Conservation (phyloP, 768 basidiomycete genomes). For the Polyporus arcularius region DNA sequence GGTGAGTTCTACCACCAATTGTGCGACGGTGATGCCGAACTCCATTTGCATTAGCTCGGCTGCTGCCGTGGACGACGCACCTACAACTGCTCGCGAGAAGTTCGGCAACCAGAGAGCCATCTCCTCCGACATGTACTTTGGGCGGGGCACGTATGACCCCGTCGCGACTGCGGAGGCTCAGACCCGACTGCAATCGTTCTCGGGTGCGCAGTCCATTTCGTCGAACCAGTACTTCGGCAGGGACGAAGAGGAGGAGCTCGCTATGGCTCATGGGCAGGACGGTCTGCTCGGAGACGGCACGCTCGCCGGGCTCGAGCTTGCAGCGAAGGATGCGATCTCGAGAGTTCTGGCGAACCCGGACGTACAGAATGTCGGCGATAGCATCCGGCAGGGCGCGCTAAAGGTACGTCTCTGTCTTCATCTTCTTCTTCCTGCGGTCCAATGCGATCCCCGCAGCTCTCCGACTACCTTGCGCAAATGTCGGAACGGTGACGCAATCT, state of each 20-base stretch:
- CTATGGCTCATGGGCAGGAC: constrained; percentile 42
- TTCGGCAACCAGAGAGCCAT: constrained; percentile 95
- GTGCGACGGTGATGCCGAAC: constrained; percentile 7
- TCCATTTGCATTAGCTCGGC: constrained; percentile 7
- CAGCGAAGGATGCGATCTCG: constrained; percentile 75
- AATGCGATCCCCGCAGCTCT: constrained; percentile 41
- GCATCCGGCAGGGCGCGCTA: constrained; percentile 74
- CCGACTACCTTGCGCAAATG: constrained; percentile 41
- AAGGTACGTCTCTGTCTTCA: constrained; percentile 54
- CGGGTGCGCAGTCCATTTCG: constrained; percentile 90
- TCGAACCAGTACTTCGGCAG: constrained; percentile 97
- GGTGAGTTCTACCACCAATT: constrained; percentile 32
- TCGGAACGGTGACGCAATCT: constrained; percentile 19
- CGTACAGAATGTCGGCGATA: constrained; percentile 83
- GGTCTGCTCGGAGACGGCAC: constrained; percentile 51
- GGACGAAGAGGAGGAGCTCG: constrained; percentile 72
- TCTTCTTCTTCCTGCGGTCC: neutral
- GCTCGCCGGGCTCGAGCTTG: constrained; percentile 56
- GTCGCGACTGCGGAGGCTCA: constrained; percentile 72
- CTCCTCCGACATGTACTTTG: constrained; percentile 98
- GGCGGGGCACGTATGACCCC: constrained; percentile 85
- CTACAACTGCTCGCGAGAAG: constrained; percentile 83
- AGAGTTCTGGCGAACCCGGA: constrained; percentile 83
- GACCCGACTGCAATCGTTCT: constrained; percentile 78
- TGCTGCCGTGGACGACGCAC: constrained; percentile 53